A percentile compares a stretch with the other conserved stretches of the same genome.
Conservation (phyloP, 2,329 filamentous ascomycete genomes). For the Ascocoryne sarcoides region DNA sequence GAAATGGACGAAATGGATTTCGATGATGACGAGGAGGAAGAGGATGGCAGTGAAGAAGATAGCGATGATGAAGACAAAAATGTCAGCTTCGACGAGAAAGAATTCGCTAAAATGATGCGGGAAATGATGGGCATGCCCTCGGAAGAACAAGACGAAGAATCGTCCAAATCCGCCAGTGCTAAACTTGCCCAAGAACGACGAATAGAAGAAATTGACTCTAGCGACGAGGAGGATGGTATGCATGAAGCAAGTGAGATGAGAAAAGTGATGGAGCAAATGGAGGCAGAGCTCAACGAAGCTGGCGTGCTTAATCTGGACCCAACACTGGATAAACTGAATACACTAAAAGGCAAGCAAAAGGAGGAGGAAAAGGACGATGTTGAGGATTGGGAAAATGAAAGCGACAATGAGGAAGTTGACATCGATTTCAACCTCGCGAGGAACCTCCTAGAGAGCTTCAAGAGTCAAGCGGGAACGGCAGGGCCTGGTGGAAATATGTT, state of each 20-base stretch:
- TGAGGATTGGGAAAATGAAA: conserved; percentile 33
- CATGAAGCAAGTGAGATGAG: conserved; percentile 53
- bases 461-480: conserved; percentile 75
- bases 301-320: conserved; percentile 53
- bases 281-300: conserved; percentile 60
- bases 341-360: conserved; percentile 22
- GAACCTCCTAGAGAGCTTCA: conserved; percentile 88
- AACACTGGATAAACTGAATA: conserved; percentile 25
- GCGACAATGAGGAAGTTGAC: conserved; percentile 57
- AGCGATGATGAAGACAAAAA: conserved; percentile 65
- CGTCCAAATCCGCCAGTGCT: conserved; percentile 3
- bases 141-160: conserved; percentile 15
- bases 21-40: conserved; percentile 39
- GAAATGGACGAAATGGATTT: conserved; percentile 64
- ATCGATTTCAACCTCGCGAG: conserved; percentile 82
- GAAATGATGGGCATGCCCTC: conserved; percentile 72
- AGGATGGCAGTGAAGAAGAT: conserved; percentile 41
- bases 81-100: conserved; percentile 73
- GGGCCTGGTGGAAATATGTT: conserved; percentile 85
- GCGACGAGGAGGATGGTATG: conserved; percentile 30
- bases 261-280: conserved; percentile 60
- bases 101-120: conserved; percentile 81
- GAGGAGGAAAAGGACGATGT: conserved; percentile 14
- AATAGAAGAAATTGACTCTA: conserved; percentile 22
- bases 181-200: conserved; percentile 3